These are phyloP conservation scores for Trichoderma asperelloides DNA, from an alignment of 495 filamentous ascomycete genomes.

Conservation along the genomic window DNA sequence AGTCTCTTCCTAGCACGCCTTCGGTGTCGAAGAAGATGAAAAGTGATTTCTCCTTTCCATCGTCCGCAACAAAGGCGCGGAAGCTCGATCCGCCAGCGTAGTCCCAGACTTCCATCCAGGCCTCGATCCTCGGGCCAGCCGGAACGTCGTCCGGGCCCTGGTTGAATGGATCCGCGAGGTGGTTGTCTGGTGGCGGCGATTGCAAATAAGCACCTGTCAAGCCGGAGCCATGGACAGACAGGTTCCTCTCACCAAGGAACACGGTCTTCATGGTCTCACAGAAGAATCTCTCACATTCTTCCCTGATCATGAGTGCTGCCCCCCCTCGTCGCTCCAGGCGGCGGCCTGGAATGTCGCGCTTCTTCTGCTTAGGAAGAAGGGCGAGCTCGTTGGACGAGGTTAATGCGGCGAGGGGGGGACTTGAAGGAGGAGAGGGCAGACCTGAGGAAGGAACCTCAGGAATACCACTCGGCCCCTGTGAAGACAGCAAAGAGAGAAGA, in stretches of 20 bases:
- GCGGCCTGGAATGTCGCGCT: conserved; percentile 21
- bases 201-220: conserved; percentile 54
- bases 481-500: neutral
- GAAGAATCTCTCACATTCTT: conserved; percentile 99
- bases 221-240: conserved; percentile 59
- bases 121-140: conserved; percentile 22
- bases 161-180: conserved; percentile 20
- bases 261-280: conserved; percentile 84
- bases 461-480: conserved; percentile 86
- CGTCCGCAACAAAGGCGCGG: conserved; percentile 67
- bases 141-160: conserved; percentile 9
- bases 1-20: conserved; percentile 55
- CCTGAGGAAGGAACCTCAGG: conserved; percentile 85
- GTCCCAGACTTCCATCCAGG: conserved; percentile 78
- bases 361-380: conserved; percentile 42
- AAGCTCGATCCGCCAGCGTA: conserved; percentile 76
- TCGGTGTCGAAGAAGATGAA: conserved; percentile 78
- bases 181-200: conserved; percentile 20
- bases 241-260: conserved; percentile 91
- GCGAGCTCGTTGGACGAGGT: conserved; percentile 51
- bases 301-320: conserved; percentile 91
- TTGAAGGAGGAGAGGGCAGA: conserved; percentile 65
- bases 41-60: conserved; percentile 57
- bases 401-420: conserved; percentile 70
- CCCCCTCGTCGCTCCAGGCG: conserved; percentile 58